Conservation (phyloP, 306 rosid species). For the Comarum palustre region DNA sequence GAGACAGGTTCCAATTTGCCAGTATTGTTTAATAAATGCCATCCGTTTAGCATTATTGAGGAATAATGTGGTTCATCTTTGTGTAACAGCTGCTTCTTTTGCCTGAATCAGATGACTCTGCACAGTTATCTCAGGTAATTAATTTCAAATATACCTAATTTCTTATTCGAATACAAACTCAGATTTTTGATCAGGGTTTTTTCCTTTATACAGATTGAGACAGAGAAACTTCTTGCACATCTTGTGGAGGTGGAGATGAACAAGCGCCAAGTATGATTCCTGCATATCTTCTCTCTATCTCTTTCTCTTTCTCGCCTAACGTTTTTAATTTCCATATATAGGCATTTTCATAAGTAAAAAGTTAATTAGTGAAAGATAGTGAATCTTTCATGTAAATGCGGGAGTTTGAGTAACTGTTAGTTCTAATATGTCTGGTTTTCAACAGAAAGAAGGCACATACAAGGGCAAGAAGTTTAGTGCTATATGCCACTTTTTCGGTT, state of each 20-base stretch:
- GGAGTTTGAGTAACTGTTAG: not conserved
- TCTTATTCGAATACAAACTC: slow-evolving; percentile 14
- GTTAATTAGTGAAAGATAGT: not conserved
- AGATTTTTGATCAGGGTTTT: slow-evolving; percentile 23
- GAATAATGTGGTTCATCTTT: slow-evolving; percentile 15
- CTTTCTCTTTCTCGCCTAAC: not conserved
- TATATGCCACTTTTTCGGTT: slow-evolving; percentile 97
- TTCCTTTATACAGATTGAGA: slow-evolving; percentile 69
- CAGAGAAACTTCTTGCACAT: slow-evolving; percentile 93
- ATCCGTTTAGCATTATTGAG: not conserved
- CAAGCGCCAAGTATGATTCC: slow-evolving; percentile 65
- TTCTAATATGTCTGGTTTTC: slow-evolving; percentile 22
- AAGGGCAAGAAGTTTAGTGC: slow-evolving; percentile 98
- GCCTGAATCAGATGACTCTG: slow-evolving; percentile 98
- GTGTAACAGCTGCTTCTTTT: slow-evolving; percentile 73
- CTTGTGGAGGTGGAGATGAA: slow-evolving; percentile 91
- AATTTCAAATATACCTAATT: slow-evolving; percentile 5
- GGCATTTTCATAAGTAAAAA: not conserved
- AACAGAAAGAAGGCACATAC: slow-evolving; percentile 93
- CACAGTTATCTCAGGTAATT: slow-evolving; percentile 94
- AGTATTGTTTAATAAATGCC: not conserved
- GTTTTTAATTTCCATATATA: not conserved
- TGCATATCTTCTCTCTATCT: not conserved
- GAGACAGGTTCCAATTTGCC: slow-evolving; percentile 56
- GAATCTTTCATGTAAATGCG: not conserved